phyloP scores from a whole-genome alignment of 371 early-diverging fungal species.

The Blastocladiella emersonii region DNA sequence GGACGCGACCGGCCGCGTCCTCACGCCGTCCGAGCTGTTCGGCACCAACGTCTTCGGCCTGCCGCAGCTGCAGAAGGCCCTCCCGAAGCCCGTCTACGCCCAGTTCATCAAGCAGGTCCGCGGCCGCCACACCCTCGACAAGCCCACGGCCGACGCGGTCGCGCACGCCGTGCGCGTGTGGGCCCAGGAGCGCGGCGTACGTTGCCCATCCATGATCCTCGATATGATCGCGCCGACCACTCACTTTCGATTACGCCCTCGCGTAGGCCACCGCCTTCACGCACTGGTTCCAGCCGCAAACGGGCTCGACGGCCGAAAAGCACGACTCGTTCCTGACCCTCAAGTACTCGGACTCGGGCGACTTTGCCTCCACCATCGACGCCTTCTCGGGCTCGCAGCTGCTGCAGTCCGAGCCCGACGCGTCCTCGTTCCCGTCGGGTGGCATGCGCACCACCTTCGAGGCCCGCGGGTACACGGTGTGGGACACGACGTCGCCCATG shows the following conservation, averaged over 20 bases:
- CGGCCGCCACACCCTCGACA: slow-evolving; percentile 76
- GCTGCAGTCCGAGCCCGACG: slow-evolving; percentile 96
- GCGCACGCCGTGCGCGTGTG: slow-evolving; percentile 93
- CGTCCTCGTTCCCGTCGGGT: slow-evolving; percentile 97
- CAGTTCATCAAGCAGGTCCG: slow-evolving; percentile 75
- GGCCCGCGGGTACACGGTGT: slow-evolving; percentile 97
- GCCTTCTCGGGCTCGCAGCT: slow-evolving; percentile 91
- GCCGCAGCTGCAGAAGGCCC: slow-evolving; percentile 62
- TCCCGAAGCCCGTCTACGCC: slow-evolving; percentile 89
- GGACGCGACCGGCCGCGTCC: neutral
- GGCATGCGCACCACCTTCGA: slow-evolving; percentile 96
- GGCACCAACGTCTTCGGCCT: slow-evolving; percentile 84
- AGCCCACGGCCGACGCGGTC: slow-evolving; percentile 88
- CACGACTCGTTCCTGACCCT: slow-evolving; percentile 49
- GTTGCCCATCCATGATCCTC: no score
- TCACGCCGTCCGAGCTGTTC: slow-evolving; percentile 70
- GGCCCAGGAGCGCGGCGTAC: slow-evolving; percentile 78
- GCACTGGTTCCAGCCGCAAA: slow-evolving; percentile 99
- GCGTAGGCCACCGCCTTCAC: slow-evolving; percentile 97
- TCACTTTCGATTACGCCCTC: no score
- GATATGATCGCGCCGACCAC: no score
- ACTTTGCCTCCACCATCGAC: slow-evolving; percentile 64
- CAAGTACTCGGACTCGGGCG: neutral
- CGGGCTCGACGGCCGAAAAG: slow-evolving; percentile 95
- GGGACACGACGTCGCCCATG: slow-evolving; percentile 94